Percentiles rank a stretch among this genome's conserved stretches.
Conservation (phyloP, 2,329 filamentous ascomycete species). For the Alternaria incomplexa region DNA sequence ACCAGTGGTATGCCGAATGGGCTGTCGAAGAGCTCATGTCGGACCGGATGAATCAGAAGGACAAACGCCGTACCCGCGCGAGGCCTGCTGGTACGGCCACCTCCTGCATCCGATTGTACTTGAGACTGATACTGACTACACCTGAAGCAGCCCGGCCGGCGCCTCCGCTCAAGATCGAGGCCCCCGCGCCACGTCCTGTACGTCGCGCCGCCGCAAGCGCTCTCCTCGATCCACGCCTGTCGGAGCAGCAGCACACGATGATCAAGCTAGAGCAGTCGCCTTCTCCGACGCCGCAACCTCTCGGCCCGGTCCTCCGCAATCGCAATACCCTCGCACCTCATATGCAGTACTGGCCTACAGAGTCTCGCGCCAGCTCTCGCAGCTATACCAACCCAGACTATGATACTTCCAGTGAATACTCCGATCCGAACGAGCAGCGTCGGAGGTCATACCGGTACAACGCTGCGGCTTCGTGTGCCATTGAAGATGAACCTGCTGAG, state of each 20-base stretch:
- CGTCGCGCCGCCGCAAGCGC: constrained; percentile 32
- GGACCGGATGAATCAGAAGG: constrained; percentile 78
- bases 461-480: constrained; percentile 34
- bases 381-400: constrained; percentile 47
- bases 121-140: constrained; percentile 26
- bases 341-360: constrained; percentile 48
- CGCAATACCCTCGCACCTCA: constrained; percentile 41
- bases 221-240: constrained; percentile 46
- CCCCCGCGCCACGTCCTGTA: constrained; percentile 29
- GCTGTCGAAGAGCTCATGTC: constrained; percentile 75
- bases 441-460: constrained; percentile 29
- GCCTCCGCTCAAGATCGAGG: constrained; percentile 32
- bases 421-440: constrained; percentile 37
- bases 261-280: constrained; percentile 45
- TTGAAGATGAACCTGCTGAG: constrained; percentile 39
- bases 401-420: constrained; percentile 47
- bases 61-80: constrained; percentile 64
- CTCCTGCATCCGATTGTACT: not conserved
- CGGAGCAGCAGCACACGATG: constrained; percentile 43
- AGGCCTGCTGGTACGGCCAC: constrained; percentile 38
- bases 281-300: constrained; percentile 33
- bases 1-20: constrained; percentile 78
- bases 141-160: constrained; percentile 29
- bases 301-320: constrained; percentile 38
- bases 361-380: constrained; percentile 43